phyloP scores from a whole-genome alignment of 2,329 filamentous ascomycete genomes.

The Hortaea werneckii region DNA sequence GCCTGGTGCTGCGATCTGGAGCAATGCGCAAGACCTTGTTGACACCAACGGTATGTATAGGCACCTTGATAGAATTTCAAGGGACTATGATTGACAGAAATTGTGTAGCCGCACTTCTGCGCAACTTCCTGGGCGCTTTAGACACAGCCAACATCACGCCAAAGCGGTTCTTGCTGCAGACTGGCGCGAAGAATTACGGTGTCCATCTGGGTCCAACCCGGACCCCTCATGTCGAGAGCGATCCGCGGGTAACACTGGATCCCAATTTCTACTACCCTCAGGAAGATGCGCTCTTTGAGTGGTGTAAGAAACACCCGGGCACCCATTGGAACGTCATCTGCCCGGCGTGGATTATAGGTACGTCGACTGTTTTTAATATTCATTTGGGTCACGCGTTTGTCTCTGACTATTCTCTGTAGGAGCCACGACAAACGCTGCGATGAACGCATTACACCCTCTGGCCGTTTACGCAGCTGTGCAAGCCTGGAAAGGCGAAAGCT shows the following conservation, averaged over 20 bases:
- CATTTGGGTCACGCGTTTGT: no score
- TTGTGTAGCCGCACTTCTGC: slow-evolving; percentile 32
- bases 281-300: slow-evolving; percentile 40
- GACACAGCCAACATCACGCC: slow-evolving; percentile 33
- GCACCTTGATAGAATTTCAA: slow-evolving; percentile 22
- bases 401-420: not conserved
- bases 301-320: slow-evolving; percentile 28
- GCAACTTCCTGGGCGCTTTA: slow-evolving; percentile 40
- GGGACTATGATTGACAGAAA: not conserved
- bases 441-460: slow-evolving; percentile 41
- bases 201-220: slow-evolving; percentile 36
- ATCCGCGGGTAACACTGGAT: slow-evolving; percentile 33
- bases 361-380: no score
- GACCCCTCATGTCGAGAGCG: slow-evolving; percentile 37
- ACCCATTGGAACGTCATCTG: slow-evolving; percentile 37
- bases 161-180: slow-evolving; percentile 40
- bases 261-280: slow-evolving; percentile 48
- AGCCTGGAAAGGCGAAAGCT: slow-evolving; percentile 29
- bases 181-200: slow-evolving; percentile 43
- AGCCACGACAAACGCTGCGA: slow-evolving; percentile 26
- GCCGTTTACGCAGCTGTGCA: slow-evolving; percentile 42
- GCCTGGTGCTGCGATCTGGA: slow-evolving; percentile 35
- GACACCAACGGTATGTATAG: slow-evolving; percentile 36
- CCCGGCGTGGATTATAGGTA: slow-evolving; percentile 33
- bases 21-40: slow-evolving; percentile 40